A percentile compares a stretch with the other conserved stretches of the same genome.
phyloP scores from a whole-genome alignment of 2,329 filamentous ascomycete genomes.

The Xylariaceae sp. region DNA sequence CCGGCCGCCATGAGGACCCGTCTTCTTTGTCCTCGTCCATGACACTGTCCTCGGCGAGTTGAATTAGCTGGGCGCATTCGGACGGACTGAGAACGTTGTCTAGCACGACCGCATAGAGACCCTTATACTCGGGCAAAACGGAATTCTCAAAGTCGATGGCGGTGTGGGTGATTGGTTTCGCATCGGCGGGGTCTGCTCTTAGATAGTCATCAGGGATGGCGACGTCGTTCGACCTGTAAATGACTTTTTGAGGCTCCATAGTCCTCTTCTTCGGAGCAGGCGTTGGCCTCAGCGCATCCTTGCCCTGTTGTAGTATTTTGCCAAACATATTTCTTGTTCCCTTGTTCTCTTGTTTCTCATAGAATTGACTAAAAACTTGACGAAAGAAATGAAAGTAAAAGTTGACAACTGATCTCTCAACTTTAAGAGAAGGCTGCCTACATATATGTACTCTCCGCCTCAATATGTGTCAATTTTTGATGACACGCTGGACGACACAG shows the following conservation, averaged over 20 bases:
- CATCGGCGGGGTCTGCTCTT: slow-evolving; percentile 36
- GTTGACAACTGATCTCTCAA: too few species aligned
- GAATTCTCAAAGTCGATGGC: slow-evolving; percentile 52
- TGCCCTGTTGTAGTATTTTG: slow-evolving; percentile 2
- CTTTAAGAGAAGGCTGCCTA: too few species aligned
- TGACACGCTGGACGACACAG: too few species aligned
- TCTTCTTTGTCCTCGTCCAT: slow-evolving; percentile 40
- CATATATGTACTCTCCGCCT: too few species aligned
- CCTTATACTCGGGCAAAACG: slow-evolving; percentile 48
- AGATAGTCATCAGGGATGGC: slow-evolving; percentile 46
- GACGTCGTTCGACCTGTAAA: slow-evolving; percentile 35
- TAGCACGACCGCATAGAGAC: slow-evolving; percentile 56
- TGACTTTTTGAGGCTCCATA: slow-evolving; percentile 23
- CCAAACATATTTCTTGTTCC: slow-evolving; percentile 10
- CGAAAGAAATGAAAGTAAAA: too few species aligned
- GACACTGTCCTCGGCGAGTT: slow-evolving; percentile 48
- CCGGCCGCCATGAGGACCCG: slow-evolving; percentile 57
- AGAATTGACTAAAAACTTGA: too few species aligned
- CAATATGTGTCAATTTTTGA: too few species aligned
- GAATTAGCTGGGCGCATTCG: slow-evolving; percentile 58
- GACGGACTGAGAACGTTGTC: slow-evolving; percentile 58
- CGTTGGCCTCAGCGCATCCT: neutral
- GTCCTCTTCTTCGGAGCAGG: neutral
- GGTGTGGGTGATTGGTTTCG: slow-evolving; percentile 41
- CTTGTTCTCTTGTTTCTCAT: too few species aligned